Evolutionary conservation across 2,329 filamentous ascomycete species (phyloP).

Genomic region (Sporothrix dimorphospora): DNA sequence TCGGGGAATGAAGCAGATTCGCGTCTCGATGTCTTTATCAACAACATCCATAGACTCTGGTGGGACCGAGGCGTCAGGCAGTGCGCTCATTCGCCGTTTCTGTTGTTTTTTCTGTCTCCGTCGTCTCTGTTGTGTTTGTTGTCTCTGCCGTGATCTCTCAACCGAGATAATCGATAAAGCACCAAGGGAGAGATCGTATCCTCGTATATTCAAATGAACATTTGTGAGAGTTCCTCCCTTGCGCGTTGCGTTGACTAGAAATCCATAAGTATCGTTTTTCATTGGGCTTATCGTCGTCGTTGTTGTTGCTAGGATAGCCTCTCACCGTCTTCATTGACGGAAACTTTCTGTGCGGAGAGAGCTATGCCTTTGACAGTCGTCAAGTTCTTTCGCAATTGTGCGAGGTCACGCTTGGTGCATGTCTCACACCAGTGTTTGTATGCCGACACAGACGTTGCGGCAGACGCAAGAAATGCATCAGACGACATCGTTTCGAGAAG

Average conservation of each 20-base stretch:
- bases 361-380: neutral
- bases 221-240: neutral
- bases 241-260: neutral
- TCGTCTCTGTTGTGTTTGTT: neutral
- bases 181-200: neutral
- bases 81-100: neutral
- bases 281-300: neutral
- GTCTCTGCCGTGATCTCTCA: constrained; percentile 6
- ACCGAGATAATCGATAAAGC: neutral
- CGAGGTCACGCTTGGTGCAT: constrained; percentile 1
- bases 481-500: constrained; percentile 2
- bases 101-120: neutral
- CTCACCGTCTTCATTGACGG: neutral
- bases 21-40: neutral
- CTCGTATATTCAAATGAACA: neutral
- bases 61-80: neutral
- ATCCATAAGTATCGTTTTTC: neutral
- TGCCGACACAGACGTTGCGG: neutral
- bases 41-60: neutral
- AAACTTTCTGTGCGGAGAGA: neutral
- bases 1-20: constrained; percentile 10
- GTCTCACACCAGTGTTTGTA: neutral
- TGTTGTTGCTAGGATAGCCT: neutral
- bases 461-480: neutral
- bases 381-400: neutral